Conservation (phyloP, 1,284 basidiomycete species). For the Retiboletus flavoniger region DNA sequence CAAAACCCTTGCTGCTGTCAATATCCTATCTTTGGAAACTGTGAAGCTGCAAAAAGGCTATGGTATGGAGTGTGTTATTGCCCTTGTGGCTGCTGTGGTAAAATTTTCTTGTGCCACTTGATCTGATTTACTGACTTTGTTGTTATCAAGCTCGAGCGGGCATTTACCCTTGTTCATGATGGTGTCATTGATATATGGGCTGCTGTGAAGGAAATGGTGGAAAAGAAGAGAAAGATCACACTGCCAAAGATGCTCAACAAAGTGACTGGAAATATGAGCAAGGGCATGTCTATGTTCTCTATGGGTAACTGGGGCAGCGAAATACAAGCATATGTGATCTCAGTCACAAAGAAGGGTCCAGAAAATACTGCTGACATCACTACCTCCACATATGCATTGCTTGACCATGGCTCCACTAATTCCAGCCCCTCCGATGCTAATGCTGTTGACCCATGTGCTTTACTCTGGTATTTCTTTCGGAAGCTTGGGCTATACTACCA, state of each 20-base stretch:
- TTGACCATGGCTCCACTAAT: neutral
- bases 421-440: neutral
- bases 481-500: neutral
- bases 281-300: constrained; percentile 6
- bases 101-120: neutral
- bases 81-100: constrained; percentile 5
- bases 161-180: constrained; percentile 10
- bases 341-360: neutral
- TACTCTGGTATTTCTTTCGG: constrained; percentile 3
- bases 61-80: constrained; percentile 4
- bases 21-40: constrained; percentile 2
- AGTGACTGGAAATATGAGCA: constrained; percentile 11
- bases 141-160: constrained; percentile 5
- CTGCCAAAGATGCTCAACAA: constrained; percentile 16
- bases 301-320: constrained; percentile 5
- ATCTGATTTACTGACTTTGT: neutral
- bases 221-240: constrained; percentile 13
- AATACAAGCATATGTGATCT: neutral
- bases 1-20: neutral
- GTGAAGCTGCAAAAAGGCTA: constrained; percentile 5
- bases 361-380: constrained; percentile 3
- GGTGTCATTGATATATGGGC: constrained; percentile 7
- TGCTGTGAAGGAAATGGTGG: constrained; percentile 9
- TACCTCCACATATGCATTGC: neutral
- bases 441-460: neutral